Base-by-base conservation (phyloP, 768 basidiomycete genomes). In the Mycena rosella region DNA sequence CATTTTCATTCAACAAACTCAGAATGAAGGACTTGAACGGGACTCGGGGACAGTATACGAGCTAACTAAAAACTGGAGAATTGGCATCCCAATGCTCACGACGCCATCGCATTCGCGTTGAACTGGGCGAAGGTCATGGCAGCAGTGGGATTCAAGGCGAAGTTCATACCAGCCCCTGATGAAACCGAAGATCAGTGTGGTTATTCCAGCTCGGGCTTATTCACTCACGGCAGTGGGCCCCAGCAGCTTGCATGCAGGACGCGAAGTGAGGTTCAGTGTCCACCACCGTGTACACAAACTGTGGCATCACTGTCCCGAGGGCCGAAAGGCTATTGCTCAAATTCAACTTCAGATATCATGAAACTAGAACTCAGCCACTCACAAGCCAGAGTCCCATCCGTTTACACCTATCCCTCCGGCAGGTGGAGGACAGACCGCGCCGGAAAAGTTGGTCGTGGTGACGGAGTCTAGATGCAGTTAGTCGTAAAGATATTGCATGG, bases 341-440 rank as follows among this genome's bases (percentile, higher is more conserved):
- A 40, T 32, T 45, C 20, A 45, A n/a, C 22, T 22, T 6, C 2
- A n/a, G 10, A 40, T 20, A 27, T 20, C 14, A 14, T 22, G 17
- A 15, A 49, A 26, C 7, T n/a, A 18, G 52, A 14, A 5, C 14
- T 11, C 10, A 38, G 24, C 4, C 9, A 61, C 69, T 68, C 49
- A 71, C 72, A 71, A 73, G 4, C 69, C 72, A 18, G 72, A 71
- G 59, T 73, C 72, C 18, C 53, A 73, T 27, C 53, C 69, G 22
- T 66, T 66, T 3, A 45, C 45, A 40, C 67, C 67, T 8, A 68
- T 44, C 1, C 66, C 72, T n/a, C 72, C 72, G 20, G 45, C 63
- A 27, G 72, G 72, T 20, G 72, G 72, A 24, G 72, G 72, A 53
- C 72, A 73, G 24, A 69, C 65, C 14, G 60, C 60, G 1, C 59